Conservation (phyloP, 2,329 filamentous ascomycete genomes). For the Aspergillus sp. region DNA sequence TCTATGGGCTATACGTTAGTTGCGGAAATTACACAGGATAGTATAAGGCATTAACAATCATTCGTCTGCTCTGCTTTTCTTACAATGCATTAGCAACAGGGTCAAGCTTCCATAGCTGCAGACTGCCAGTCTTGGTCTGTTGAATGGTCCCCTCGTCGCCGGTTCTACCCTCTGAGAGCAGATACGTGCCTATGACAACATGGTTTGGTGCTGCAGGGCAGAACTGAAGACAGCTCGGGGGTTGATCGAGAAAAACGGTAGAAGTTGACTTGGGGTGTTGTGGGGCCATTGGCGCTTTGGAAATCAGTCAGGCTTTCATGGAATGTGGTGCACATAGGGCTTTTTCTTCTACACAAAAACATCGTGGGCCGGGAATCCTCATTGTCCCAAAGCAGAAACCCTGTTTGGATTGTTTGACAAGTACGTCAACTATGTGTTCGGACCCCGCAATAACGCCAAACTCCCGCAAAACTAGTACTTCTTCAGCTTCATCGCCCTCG, state of each 20-base stretch:
- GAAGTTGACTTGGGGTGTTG: conserved; percentile 23
- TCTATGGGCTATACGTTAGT: conserved; percentile 31
- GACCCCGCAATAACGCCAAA: too few species aligned
- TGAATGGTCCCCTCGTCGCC: conserved; percentile 21
- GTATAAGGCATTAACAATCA: neutral
- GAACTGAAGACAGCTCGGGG: conserved; percentile 40
- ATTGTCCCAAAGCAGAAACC: too few species aligned
- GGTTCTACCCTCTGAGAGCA: conserved; percentile 43
- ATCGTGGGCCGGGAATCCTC: neutral
- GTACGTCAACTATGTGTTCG: too few species aligned
- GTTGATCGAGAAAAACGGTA: conserved; percentile 34
- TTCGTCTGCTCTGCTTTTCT: conserved; percentile 5
- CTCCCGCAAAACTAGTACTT: too few species aligned
- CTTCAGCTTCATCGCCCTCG: neutral
- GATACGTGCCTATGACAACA: conserved; percentile 79
- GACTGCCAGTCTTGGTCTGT: conserved; percentile 64
- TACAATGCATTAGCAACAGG: conserved; percentile 21
- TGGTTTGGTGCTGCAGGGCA: conserved; percentile 46
- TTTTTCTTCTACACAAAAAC: neutral
- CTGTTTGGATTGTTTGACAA: too few species aligned
- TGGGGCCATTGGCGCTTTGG: neutral
- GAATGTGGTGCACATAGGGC: too few species aligned
- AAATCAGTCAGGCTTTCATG: too few species aligned
- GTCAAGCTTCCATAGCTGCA: conserved; percentile 57
- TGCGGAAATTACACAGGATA: neutral